These are phyloP conservation scores for Camellia japonica DNA, from an alignment of 148 eudicot genomes.

Conservation along the genomic window DNA sequence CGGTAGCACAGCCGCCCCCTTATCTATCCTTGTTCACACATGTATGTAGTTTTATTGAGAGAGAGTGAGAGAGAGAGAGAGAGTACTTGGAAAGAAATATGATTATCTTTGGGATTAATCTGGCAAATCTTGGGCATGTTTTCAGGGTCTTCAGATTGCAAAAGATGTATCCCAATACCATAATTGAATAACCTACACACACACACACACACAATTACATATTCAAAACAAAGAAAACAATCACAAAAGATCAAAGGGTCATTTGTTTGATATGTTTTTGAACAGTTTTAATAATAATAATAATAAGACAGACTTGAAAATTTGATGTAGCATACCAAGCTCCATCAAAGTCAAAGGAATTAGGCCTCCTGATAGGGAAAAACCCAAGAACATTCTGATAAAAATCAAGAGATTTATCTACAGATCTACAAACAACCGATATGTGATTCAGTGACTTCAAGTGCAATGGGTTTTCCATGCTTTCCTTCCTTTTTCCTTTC, in stretches of 20 bases:
- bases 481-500: conserved; percentile 18
- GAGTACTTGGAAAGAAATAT: conserved; percentile 22
- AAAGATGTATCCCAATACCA: conserved; percentile 54
- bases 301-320: not conserved
- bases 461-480: conserved; percentile 31
- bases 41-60: too few relatives aligned
- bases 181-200: conserved; percentile 43
- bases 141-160: conserved; percentile 33
- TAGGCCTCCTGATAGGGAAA: conserved; percentile 37
- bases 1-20: too few relatives aligned
- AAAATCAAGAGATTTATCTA: conserved; percentile 48
- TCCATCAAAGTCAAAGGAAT: conserved; percentile 46
- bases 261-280: too few relatives aligned
- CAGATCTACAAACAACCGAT: conserved; percentile 39
- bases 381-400: conserved; percentile 52
- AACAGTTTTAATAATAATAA: too few relatives aligned
- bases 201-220: not conserved
- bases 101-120: conserved; percentile 55
- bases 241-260: not conserved
- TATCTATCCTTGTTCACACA: too few relatives aligned
- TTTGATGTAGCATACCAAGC: conserved; percentile 37
- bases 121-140: conserved; percentile 23
- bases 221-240: not conserved
- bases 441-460: conserved; percentile 48
- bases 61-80: too few relatives aligned